phyloP scores from a whole-genome alignment of 1,284 basidiomycete species.

The Singerocomus rubriflavus region DNA sequence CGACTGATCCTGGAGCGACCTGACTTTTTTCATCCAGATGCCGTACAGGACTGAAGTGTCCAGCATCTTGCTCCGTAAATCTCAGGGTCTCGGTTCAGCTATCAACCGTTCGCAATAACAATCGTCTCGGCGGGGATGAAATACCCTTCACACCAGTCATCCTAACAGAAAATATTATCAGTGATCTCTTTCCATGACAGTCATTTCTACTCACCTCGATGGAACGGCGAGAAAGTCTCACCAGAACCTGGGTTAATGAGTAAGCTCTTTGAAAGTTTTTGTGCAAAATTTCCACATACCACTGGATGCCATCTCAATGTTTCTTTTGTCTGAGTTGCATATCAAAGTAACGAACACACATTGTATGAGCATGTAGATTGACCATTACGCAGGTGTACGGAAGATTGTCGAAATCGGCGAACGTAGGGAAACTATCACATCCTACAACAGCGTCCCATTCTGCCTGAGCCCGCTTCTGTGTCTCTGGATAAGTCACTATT shows the following conservation, averaged over 20 bases:
- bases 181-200: background rate
- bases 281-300: background rate
- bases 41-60: slow-evolving; percentile 10
- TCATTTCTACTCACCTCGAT: background rate
- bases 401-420: background rate
- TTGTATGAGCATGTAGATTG: background rate
- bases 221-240: background rate
- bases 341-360: background rate
- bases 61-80: slow-evolving; percentile 8
- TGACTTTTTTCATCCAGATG: slow-evolving; percentile 1
- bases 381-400: slow-evolving; percentile 12
- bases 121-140: slow-evolving; percentile 20
- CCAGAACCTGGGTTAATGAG: background rate
- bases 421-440: slow-evolving; percentile 3
- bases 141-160: slow-evolving; percentile 15
- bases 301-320: slow-evolving; percentile 10
- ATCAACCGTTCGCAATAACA: slow-evolving; percentile 15
- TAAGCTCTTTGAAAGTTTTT: background rate
- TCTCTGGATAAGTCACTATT: slow-evolving; percentile 39
- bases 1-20: background rate
- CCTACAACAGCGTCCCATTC: slow-evolving; percentile 40
- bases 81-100: slow-evolving; percentile 13
- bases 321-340: slow-evolving; percentile 3
- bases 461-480: slow-evolving; percentile 36
- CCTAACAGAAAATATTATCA: background rate